These are phyloP conservation scores for Didymella sp. DNA, from an alignment of 2,329 filamentous ascomycete genomes.

Conservation along the genomic window DNA sequence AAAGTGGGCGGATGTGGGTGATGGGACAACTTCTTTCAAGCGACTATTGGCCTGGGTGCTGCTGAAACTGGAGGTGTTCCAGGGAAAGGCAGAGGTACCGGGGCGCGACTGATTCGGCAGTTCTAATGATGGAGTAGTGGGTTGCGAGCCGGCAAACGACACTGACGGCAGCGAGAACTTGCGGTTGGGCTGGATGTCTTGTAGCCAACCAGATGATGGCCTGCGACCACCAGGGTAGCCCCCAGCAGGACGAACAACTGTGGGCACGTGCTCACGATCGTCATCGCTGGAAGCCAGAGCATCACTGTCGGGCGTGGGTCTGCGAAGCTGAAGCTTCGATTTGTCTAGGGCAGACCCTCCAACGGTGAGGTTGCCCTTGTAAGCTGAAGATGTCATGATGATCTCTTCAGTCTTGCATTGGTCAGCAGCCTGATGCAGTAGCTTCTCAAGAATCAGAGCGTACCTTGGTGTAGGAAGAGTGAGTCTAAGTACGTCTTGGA, in stretches of 20 bases:
- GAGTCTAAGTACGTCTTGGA: background rate
- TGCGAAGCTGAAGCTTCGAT: constrained; percentile 70
- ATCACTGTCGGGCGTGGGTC: constrained; percentile 92
- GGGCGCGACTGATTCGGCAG: constrained; percentile 52
- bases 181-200: constrained; percentile 73
- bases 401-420: background rate
- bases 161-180: constrained; percentile 74
- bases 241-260: constrained; percentile 30
- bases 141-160: constrained; percentile 81
- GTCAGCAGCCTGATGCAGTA: background rate
- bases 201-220: constrained; percentile 69
- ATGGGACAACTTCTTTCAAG: constrained; percentile 44
- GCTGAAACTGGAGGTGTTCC: constrained; percentile 50
- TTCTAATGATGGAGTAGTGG: constrained; percentile 78
- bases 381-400: constrained; percentile 37
- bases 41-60: constrained; percentile 32
- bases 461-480: constrained; percentile 1
- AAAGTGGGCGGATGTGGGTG: constrained; percentile 41
- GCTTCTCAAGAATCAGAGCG: background rate
- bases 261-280: constrained; percentile 68
- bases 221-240: constrained; percentile 38
- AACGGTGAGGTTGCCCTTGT: constrained; percentile 41
- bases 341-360: constrained; percentile 64
- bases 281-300: constrained; percentile 94
- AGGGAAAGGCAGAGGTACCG: constrained; percentile 53